A percentile compares a stretch with the other conserved stretches of the same genome.
Conservation (phyloP, 148 eudicot genomes). For the Selenicereus undatus region DNA sequence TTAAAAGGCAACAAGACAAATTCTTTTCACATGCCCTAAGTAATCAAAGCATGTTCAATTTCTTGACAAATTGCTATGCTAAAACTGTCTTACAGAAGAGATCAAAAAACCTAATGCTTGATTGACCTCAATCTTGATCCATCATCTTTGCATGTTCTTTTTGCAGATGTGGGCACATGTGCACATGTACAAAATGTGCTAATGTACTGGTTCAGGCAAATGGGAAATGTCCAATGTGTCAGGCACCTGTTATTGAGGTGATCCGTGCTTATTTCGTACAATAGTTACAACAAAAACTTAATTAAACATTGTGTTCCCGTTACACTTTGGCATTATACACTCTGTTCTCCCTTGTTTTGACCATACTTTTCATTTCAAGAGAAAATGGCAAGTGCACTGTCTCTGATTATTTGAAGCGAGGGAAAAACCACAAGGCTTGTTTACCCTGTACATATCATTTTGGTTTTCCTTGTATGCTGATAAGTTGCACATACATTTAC, state of each 20-base stretch:
- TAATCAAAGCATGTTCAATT: no score
- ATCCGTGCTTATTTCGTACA: slow-evolving; percentile 66
- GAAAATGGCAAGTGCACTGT: neutral
- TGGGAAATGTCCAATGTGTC: slow-evolving; percentile 86
- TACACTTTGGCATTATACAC: neutral
- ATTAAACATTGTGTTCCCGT: neutral
- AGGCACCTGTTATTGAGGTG: slow-evolving; percentile 75
- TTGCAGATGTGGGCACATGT: slow-evolving; percentile 94
- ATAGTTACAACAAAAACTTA: slow-evolving; percentile 20
- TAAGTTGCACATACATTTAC: neutral
- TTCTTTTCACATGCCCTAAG: neutral
- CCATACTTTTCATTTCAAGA: neutral
- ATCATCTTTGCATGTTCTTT: neutral
- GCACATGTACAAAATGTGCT: slow-evolving; percentile 86
- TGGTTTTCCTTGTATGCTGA: slow-evolving; percentile 2
- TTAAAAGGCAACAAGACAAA: neutral
- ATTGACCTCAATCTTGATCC: neutral
- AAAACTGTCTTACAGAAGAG: neutral
- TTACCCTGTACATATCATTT: neutral
- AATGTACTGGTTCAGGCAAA: slow-evolving; percentile 47
- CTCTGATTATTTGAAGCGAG: neutral
- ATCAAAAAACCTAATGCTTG: neutral
- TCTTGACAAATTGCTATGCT: no score
- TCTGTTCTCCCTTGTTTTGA: neutral
- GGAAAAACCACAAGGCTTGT: neutral